Evolutionary conservation across 441 rosid genomes (phyloP).

Genomic region (Eruca vesicaria): DNA sequence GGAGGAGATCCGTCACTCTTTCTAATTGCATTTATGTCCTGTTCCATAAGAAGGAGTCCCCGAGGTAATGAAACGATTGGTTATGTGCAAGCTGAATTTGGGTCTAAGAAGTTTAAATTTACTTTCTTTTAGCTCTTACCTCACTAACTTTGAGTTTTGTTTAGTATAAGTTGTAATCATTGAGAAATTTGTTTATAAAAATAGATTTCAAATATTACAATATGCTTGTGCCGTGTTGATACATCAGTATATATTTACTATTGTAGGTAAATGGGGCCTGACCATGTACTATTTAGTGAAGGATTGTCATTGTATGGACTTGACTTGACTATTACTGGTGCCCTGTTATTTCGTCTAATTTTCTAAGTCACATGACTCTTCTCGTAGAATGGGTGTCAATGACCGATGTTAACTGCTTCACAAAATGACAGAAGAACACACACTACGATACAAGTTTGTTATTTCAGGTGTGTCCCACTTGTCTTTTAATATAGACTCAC

Average conservation of each 20-base stretch:
- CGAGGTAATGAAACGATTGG: background rate
- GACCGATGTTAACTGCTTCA: background rate
- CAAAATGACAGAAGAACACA: background rate
- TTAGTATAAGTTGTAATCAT: background rate
- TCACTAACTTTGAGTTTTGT: background rate
- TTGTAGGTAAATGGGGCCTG: background rate
- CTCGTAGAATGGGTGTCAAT: background rate
- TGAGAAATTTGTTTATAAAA: background rate
- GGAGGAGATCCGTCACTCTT: background rate
- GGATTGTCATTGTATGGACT: background rate
- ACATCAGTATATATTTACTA: background rate
- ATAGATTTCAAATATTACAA: background rate
- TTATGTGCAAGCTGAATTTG: background rate
- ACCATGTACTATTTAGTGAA: slow-evolving; percentile 2
- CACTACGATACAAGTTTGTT: background rate
- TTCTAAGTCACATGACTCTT: slow-evolving; percentile 22
- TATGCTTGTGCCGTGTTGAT: background rate
- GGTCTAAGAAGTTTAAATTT: background rate
- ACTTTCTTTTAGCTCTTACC: background rate
- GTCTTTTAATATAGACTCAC: background rate
- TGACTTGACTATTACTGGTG: slow-evolving; percentile 7
- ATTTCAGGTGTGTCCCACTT: slow-evolving; percentile 6
- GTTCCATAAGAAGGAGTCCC: background rate
- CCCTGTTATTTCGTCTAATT: slow-evolving; percentile 21
- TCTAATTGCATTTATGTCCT: background rate